These are phyloP conservation scores for Borealophlyctis nickersoniae DNA, from an alignment of 192 early-diverging fungal genomes.

Conservation along the genomic window DNA sequence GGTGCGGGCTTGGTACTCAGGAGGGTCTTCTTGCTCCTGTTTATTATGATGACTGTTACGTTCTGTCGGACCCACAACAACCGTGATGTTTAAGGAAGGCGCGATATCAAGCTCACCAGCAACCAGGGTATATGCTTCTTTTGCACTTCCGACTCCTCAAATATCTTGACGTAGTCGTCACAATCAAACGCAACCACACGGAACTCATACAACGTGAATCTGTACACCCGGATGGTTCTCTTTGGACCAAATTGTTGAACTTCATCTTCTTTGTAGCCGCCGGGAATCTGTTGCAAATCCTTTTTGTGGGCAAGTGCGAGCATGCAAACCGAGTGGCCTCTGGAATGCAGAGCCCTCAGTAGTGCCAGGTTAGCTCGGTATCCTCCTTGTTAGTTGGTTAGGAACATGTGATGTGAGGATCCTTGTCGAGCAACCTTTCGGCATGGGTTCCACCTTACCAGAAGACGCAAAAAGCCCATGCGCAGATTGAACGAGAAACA, in stretches of 20 bases:
- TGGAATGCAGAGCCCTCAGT: constrained; percentile 15
- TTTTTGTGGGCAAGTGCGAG: constrained; percentile 15
- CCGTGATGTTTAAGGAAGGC: not conserved
- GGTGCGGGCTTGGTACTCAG: constrained; percentile 4
- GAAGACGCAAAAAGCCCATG: constrained; percentile 25
- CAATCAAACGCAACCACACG: not conserved
- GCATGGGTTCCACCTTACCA: constrained; percentile 5
- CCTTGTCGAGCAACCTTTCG: not conserved
- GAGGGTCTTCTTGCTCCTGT: not conserved
- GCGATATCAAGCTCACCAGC: not conserved
- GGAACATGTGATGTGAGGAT: too few relatives aligned
- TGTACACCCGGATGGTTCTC: not conserved
- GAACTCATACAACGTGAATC: not conserved
- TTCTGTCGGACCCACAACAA: not conserved
- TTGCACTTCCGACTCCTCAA: not conserved
- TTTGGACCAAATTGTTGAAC: too few relatives aligned
- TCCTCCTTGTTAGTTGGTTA: too few relatives aligned
- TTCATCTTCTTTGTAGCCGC: not conserved
- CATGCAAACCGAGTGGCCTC: constrained; percentile 20
- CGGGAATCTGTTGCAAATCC: constrained; percentile 6
- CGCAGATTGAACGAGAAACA: constrained; percentile 23
- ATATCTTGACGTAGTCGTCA: not conserved
- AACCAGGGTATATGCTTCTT: not conserved
- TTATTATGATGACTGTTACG: not conserved
- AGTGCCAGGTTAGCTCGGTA: constrained; percentile 28